Evolutionary conservation across 2,329 filamentous ascomycete species (phyloP).

Genomic region (Xylaria sp.): DNA sequence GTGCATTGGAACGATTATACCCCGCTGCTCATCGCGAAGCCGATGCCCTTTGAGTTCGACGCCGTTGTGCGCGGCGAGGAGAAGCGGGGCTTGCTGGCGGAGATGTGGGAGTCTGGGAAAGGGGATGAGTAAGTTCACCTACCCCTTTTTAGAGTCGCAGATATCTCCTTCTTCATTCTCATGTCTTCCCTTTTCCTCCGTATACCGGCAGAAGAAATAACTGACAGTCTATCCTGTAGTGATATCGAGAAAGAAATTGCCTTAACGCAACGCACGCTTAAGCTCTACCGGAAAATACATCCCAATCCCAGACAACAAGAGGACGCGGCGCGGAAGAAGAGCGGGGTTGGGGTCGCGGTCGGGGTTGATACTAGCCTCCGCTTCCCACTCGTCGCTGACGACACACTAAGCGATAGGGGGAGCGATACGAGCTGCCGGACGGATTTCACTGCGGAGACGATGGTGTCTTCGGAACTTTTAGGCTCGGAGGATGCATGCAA

Average conservation of each 20-base stretch:
- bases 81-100: constrained; percentile 35
- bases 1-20: constrained; percentile 54
- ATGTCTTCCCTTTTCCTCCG: not conserved
- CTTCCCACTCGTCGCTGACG: not conserved
- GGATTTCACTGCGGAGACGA: constrained; percentile 2
- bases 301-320: not conserved
- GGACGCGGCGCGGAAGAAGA: not conserved
- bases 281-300: not conserved
- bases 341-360: too few species aligned
- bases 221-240: not conserved
- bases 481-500: constrained; percentile 16
- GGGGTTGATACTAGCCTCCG: not conserved
- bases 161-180: too few species aligned
- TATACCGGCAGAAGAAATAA: not conserved
- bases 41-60: constrained; percentile 47
- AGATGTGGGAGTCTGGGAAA: constrained; percentile 46
- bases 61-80: constrained; percentile 38
- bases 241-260: not conserved
- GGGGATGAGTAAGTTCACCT: constrained; percentile 37
- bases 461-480: constrained; percentile 4
- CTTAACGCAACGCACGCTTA: not conserved
- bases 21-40: constrained; percentile 52
- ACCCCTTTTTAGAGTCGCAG: not conserved
- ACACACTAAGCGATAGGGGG: constrained; percentile 24
- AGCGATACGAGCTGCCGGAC: constrained; percentile 26